Percentiles rank a stretch among this genome's conserved stretches.
Conservation (phyloP, 176 grass and related monocot genomes). For the Secale cereale region DNA sequence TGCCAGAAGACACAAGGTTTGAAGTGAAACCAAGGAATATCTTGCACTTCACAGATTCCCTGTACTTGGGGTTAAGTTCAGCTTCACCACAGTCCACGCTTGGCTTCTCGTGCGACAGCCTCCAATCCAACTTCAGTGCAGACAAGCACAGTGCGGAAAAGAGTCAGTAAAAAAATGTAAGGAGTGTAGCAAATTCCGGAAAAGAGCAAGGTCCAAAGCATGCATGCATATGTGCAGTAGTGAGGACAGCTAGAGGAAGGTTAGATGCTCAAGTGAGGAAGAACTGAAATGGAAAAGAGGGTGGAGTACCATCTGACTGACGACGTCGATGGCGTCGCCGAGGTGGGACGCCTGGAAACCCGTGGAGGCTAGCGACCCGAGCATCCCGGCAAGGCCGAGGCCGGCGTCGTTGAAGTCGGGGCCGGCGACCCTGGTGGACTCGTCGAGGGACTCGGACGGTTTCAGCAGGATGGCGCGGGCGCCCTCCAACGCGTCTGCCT, state of each 20-base stretch:
- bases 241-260: not conserved
- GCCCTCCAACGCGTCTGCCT: constrained; percentile 37
- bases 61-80: constrained; percentile 62
- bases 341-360: constrained; percentile 90
- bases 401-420: constrained; percentile 69
- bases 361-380: constrained; percentile 49
- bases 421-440: constrained; percentile 60
- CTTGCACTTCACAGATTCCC: constrained; percentile 85
- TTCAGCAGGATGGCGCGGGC: constrained; percentile 69
- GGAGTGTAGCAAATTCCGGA: not conserved
- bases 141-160: constrained; percentile 10
- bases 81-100: constrained; percentile 46
- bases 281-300: not conserved
- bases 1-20: constrained; percentile 86
- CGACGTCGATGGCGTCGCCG: constrained; percentile 58
- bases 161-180: not conserved
- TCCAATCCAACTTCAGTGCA: constrained; percentile 82
- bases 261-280: not conserved
- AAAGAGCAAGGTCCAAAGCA: not conserved
- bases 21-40: constrained; percentile 99
- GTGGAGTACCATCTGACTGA: constrained; percentile 74
- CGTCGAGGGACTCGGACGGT: constrained; percentile 62
- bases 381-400: constrained; percentile 48
- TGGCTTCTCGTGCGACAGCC: constrained; percentile 67
- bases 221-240: no score